Conservation (phyloP, 2,329 filamentous ascomycete genomes). For the Leptographium flavum region DNA sequence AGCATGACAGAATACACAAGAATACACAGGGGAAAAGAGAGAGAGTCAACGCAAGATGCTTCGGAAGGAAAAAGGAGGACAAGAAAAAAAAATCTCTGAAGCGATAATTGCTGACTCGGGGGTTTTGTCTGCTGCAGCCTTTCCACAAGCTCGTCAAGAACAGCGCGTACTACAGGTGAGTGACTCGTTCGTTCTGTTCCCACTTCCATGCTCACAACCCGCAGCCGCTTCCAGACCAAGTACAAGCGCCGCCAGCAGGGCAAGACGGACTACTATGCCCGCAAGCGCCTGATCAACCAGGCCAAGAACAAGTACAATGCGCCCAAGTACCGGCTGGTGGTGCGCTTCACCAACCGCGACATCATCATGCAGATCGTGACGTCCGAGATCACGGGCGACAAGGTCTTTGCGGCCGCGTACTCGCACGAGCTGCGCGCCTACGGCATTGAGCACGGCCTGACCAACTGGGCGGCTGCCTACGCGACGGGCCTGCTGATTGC, state of each 20-base stretch:
- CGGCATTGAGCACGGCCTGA: slow-evolving; percentile 94
- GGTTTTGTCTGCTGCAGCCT: slow-evolving; percentile 41
- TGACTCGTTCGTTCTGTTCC: slow-evolving; percentile 10
- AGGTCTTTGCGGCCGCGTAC: slow-evolving; percentile 88
- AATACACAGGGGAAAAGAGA: neutral
- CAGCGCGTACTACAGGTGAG: slow-evolving; percentile 97
- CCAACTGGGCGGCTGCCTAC: slow-evolving; percentile 99
- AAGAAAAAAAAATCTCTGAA: slow-evolving; percentile 56
- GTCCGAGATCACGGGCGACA: slow-evolving; percentile 95
- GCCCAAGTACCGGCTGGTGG: slow-evolving; percentile 98
- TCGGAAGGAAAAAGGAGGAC: slow-evolving; percentile 50
- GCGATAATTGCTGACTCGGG: slow-evolving; percentile 99
- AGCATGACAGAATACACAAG: slow-evolving; percentile 12
- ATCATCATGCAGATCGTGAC: slow-evolving; percentile 96
- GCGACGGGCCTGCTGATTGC: slow-evolving; percentile 92
- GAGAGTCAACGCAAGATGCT: slow-evolving; percentile 96
- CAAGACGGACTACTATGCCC: slow-evolving; percentile 99
- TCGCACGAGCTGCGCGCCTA: slow-evolving; percentile 96
- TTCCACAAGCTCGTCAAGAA: slow-evolving; percentile 96
- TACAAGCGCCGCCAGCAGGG: slow-evolving; percentile 92
- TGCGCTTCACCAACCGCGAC: slow-evolving; percentile 99
- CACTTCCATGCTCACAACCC: neutral
- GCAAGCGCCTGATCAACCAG: slow-evolving; percentile 98
- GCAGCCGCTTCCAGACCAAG: slow-evolving; percentile 97
- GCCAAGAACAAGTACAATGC: slow-evolving; percentile 99